These are phyloP conservation scores for Pleurotus eryngii DNA, from an alignment of 768 basidiomycete species.

Conservation along the genomic window DNA sequence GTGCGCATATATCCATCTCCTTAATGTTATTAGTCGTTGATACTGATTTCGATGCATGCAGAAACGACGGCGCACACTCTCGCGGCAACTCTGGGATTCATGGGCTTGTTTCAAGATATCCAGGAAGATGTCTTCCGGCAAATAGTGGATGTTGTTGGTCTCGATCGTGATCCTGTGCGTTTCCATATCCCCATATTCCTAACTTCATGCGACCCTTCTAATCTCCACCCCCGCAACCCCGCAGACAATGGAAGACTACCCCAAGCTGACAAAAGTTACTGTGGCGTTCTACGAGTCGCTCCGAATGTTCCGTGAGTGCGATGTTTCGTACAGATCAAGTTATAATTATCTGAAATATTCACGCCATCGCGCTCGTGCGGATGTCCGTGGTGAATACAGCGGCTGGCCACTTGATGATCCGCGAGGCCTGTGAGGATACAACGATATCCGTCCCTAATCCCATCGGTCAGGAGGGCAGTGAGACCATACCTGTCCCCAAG, in stretches of 20 bases:
- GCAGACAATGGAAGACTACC: constrained; percentile 39
- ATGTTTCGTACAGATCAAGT: no score
- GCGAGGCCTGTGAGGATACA: constrained; percentile 41
- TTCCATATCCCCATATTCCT: not conserved
- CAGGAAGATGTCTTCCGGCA: constrained; percentile 48
- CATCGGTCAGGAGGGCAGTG: constrained; percentile 34
- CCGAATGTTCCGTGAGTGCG: constrained; percentile 41
- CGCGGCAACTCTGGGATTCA: constrained; percentile 42
- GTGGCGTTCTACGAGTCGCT: constrained; percentile 41
- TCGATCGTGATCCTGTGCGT: constrained; percentile 31
- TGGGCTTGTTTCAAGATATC: constrained; percentile 41
- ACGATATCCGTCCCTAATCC: constrained; percentile 38
- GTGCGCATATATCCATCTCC: constrained; percentile 20
- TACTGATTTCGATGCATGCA: constrained; percentile 10
- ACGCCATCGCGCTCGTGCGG: not conserved
- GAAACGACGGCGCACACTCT: constrained; percentile 52
- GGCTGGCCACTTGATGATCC: constrained; percentile 36
- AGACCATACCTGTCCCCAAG: constrained; percentile 33
- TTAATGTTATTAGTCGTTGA: not conserved
- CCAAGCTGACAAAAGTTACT: constrained; percentile 37
- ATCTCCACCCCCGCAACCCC: not conserved
- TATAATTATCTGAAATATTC: no score
- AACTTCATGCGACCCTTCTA: not conserved
- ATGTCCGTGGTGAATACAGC: constrained; percentile 21
- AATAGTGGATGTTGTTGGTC: constrained; percentile 35